phyloP scores from a whole-genome alignment of 805 yeast species.

The Yamadazyma akitaensis region DNA sequence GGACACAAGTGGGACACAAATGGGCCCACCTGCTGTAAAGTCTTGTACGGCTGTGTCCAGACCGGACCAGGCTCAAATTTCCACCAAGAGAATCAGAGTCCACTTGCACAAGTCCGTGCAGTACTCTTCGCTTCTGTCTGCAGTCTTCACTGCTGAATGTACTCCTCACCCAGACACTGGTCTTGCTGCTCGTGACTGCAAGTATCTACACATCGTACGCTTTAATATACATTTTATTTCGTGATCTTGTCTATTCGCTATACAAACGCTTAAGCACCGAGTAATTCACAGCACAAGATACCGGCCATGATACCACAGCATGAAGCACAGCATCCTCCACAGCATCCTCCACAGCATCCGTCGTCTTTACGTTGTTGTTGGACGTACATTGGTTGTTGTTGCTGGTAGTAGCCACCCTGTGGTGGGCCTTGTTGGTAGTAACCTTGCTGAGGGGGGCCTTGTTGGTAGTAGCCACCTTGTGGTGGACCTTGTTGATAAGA shows the following conservation, averaged over 20 bases:
- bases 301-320: conserved; percentile 32
- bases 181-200: too few relatives aligned
- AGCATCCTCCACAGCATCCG: conserved; percentile 29
- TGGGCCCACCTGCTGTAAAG: too few relatives aligned
- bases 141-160: too few relatives aligned
- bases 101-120: too few relatives aligned
- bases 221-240: too few relatives aligned
- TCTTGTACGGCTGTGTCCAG: too few relatives aligned
- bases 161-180: too few relatives aligned
- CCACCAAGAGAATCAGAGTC: too few relatives aligned
- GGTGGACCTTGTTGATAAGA: conserved; percentile 10
- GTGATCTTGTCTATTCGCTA: background rate
- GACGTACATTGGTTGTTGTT: conserved; percentile 43
- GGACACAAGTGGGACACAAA: too few relatives aligned
- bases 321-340: conserved; percentile 26
- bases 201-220: too few relatives aligned
- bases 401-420: conserved; percentile 34
- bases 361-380: conserved; percentile 33
- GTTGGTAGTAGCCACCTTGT: conserved; percentile 19
- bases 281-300: conserved; percentile 33
- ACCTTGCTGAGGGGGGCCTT: conserved; percentile 20
- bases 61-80: too few relatives aligned
- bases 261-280: conserved; percentile 14
- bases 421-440: conserved; percentile 20
- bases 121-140: too few relatives aligned